A percentile compares a stretch with the other conserved stretches of the same genome.
Evolutionary conservation across 139 green algal genomes (phyloP).

Genomic region (Haematococcus lacustris): DNA sequence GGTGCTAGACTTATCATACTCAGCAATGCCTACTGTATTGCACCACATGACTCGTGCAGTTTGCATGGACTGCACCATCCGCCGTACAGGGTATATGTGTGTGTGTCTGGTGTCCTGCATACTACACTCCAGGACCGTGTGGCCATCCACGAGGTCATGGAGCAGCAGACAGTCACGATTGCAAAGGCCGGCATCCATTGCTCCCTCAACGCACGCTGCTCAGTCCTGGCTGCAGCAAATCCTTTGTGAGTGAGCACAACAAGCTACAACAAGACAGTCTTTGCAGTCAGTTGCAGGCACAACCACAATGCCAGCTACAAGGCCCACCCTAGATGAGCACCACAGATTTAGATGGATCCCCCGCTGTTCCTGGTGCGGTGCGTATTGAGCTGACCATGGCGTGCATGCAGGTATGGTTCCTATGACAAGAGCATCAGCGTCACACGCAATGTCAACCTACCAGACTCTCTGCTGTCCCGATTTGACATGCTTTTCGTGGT

Average conservation of each 20-base stretch:
- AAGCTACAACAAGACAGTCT: not conserved
- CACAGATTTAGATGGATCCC: too few relatives aligned
- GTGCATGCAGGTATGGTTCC: constrained; percentile 16
- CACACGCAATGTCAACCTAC: constrained; percentile 90
- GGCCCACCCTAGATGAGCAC: too few relatives aligned
- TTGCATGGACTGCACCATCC: too few relatives aligned
- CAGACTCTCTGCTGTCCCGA: constrained; percentile 93
- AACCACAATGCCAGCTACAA: too few relatives aligned
- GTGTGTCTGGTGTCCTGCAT: too few relatives aligned
- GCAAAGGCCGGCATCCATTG: constrained; percentile 96
- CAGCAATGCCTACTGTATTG: too few relatives aligned
- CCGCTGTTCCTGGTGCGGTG: too few relatives aligned
- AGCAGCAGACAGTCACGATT: constrained; percentile 97
- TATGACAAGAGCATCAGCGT: constrained; percentile 71
- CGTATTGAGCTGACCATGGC: too few relatives aligned
- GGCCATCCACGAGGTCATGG: constrained; percentile 97
- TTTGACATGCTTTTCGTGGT: constrained; percentile 98
- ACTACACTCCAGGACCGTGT: constrained; percentile 93
- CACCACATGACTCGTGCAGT: too few relatives aligned
- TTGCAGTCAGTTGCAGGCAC: too few relatives aligned
- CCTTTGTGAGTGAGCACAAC: constrained; percentile 53
- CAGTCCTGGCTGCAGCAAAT: constrained; percentile 85
- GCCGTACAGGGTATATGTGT: too few relatives aligned
- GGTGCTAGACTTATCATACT: too few relatives aligned
- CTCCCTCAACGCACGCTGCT: constrained; percentile 93